A percentile compares a stretch with the other conserved stretches of the same genome.
Conservation (phyloP, 2,329 filamentous ascomycete genomes). For the Berkeleyomyces rouxiae region DNA sequence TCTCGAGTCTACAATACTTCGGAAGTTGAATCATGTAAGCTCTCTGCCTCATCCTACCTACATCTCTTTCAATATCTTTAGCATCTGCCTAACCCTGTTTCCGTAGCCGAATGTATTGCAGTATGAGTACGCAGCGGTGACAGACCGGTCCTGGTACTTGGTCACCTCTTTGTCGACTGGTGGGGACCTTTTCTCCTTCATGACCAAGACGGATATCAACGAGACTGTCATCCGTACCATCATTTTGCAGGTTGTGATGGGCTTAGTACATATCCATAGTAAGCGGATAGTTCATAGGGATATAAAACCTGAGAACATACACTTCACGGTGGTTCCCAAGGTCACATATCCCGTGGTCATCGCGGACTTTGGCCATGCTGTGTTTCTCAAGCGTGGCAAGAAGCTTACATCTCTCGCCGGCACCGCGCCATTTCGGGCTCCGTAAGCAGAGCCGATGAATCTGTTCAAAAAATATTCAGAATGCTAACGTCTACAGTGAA, state of each 20-base stretch:
- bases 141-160: slow-evolving; percentile 24
- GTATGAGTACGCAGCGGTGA: slow-evolving; percentile 1
- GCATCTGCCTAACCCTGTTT: background rate
- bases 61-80: background rate
- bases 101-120: slow-evolving; percentile 9
- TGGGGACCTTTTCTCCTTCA: slow-evolving; percentile 35
- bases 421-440: slow-evolving; percentile 31
- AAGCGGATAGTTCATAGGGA: slow-evolving; percentile 36
- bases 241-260: slow-evolving; percentile 30
- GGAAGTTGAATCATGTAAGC: slow-evolving; percentile 36
- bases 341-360: slow-evolving; percentile 30
- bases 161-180: slow-evolving; percentile 41
- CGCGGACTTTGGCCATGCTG: slow-evolving; percentile 36
- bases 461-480: background rate
- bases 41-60: background rate
- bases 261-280: slow-evolving; percentile 31
- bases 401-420: slow-evolving; percentile 30
- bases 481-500: slow-evolving; percentile 22
- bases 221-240: slow-evolving; percentile 20
- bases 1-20: slow-evolving; percentile 27
- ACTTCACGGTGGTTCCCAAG: slow-evolving; percentile 30
- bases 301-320: slow-evolving; percentile 37
- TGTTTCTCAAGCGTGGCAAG: slow-evolving; percentile 23
- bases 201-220: slow-evolving; percentile 16
- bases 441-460: slow-evolving; percentile 24